phyloP scores from a whole-genome alignment of 2,329 filamentous ascomycete species.

The Sclerotinia minor region DNA sequence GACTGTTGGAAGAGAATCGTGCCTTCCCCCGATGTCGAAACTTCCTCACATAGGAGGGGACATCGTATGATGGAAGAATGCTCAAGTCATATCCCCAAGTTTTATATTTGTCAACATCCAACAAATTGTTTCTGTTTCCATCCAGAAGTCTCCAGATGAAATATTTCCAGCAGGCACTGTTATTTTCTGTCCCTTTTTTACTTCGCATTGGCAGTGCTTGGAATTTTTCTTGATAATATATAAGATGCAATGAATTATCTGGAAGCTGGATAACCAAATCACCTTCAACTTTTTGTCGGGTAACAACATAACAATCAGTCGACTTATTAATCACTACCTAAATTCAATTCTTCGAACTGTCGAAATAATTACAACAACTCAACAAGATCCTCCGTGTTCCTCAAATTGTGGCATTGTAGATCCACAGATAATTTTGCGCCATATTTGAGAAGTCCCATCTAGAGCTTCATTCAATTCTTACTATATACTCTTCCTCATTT shows the following conservation, averaged over 20 bases:
- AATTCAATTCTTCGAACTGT: not conserved
- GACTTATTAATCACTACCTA: not conserved
- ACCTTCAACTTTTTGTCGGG: not conserved
- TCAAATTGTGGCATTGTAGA: not conserved
- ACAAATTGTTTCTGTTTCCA: not conserved
- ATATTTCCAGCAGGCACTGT: not conserved
- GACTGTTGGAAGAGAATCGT: not conserved
- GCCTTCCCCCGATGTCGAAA: not conserved
- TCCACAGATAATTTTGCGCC: not conserved
- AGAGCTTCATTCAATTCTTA: not conserved
- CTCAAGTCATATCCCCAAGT: not conserved
- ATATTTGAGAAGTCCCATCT: not conserved
- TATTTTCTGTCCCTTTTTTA: no score
- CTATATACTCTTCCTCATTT: not conserved
- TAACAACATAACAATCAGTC: not conserved
- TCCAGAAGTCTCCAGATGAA: not conserved
- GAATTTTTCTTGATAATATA: not conserved
- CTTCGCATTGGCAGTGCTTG: not conserved
- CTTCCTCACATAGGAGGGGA: not conserved
- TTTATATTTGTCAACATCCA: not conserved
- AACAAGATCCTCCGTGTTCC: not conserved
- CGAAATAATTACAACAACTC: not conserved
- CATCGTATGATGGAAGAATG: slow-evolving; percentile 1
- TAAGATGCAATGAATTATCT: not conserved
- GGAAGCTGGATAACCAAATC: not conserved